These are phyloP conservation scores for Eruca vesicaria DNA, from an alignment of 441 rosid species.

Conservation along the genomic window DNA sequence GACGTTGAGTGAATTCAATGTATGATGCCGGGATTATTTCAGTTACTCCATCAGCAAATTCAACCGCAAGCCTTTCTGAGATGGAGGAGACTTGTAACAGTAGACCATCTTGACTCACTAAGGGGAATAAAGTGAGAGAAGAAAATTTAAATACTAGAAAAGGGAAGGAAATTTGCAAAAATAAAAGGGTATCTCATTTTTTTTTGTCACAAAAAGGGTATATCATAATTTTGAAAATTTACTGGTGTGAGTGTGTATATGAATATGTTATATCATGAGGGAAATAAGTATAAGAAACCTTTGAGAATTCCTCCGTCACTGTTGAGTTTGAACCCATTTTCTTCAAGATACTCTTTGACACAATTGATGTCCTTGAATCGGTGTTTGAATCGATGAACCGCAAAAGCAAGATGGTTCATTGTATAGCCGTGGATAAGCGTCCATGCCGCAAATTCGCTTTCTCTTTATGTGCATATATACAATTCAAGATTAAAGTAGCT, in stretches of 20 bases:
- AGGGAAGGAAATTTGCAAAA: not conserved
- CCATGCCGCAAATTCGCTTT: conserved; percentile 95
- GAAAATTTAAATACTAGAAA: not conserved
- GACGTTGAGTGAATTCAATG: conserved; percentile 84
- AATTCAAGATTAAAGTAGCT: not conserved
- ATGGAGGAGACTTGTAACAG: conserved; percentile 80
- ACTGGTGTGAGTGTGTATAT: not conserved
- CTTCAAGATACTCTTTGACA: conserved; percentile 53
- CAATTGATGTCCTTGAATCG: conserved; percentile 47
- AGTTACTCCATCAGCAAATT: conserved; percentile 62
- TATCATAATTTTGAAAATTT: not conserved
- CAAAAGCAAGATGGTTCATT: conserved; percentile 79
- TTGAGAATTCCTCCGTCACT: conserved; percentile 77
- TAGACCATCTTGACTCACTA: conserved; percentile 90
- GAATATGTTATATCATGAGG: not conserved
- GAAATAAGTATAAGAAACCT: conserved; percentile 44
- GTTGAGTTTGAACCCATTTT: conserved; percentile 70
- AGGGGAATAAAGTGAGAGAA: not conserved
- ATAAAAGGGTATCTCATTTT: not conserved
- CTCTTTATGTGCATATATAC: conserved; percentile 40
- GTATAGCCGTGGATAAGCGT: conserved; percentile 87
- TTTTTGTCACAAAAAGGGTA: not conserved
- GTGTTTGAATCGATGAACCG: conserved; percentile 46
- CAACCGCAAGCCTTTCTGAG: conserved; percentile 60
- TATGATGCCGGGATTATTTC: conserved; percentile 67